phyloP scores from a whole-genome alignment of 208 protist genomes.

The Trypanosoma melophagium region DNA sequence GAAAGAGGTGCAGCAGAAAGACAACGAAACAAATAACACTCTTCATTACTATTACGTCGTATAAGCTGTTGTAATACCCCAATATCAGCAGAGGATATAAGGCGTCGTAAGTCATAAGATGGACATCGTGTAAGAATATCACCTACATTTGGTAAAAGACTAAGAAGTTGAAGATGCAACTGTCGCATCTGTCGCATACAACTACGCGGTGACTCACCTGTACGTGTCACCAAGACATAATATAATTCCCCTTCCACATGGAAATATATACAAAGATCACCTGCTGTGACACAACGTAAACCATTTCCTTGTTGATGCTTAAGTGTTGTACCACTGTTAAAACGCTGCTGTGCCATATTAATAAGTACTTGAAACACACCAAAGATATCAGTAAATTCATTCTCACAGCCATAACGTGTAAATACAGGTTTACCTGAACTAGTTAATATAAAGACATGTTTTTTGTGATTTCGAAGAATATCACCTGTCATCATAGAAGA shows the following conservation, averaged over 20 bases:
- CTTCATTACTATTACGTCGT: slow-evolving; percentile 39
- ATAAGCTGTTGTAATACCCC: slow-evolving; percentile 50
- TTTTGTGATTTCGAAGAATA: slow-evolving; percentile 41
- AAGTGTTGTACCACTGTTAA: not conserved
- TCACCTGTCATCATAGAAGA: slow-evolving; percentile 2
- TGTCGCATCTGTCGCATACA: slow-evolving; percentile 52
- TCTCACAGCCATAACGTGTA: slow-evolving; percentile 59
- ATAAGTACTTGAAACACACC: slow-evolving; percentile 74
- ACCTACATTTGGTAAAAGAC: slow-evolving; percentile 60
- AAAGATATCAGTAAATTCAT: slow-evolving; percentile 55
- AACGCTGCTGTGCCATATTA: slow-evolving; percentile 26
- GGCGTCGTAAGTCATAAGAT: slow-evolving; percentile 54
- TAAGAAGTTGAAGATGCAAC: slow-evolving; percentile 52
- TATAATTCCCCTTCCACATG: slow-evolving; percentile 45
- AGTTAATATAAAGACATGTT: slow-evolving; percentile 87
- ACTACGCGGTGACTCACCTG: slow-evolving; percentile 22
- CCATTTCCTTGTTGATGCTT: not conserved
- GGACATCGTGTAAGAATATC: slow-evolving; percentile 42
- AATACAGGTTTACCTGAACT: slow-evolving; percentile 87
- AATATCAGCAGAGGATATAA: slow-evolving; percentile 55
- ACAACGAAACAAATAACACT: slow-evolving; percentile 49
- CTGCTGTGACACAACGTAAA: slow-evolving; percentile 20
- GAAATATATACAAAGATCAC: slow-evolving; percentile 49
- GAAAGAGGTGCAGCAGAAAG: slow-evolving; percentile 41
- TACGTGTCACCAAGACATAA: slow-evolving; percentile 53